A percentile compares a stretch with the other conserved stretches of the same genome.
These are phyloP conservation scores for Globisporangium uncinulatum DNA, from an alignment of 352 stramenopile genomes.

Conservation along the genomic window DNA sequence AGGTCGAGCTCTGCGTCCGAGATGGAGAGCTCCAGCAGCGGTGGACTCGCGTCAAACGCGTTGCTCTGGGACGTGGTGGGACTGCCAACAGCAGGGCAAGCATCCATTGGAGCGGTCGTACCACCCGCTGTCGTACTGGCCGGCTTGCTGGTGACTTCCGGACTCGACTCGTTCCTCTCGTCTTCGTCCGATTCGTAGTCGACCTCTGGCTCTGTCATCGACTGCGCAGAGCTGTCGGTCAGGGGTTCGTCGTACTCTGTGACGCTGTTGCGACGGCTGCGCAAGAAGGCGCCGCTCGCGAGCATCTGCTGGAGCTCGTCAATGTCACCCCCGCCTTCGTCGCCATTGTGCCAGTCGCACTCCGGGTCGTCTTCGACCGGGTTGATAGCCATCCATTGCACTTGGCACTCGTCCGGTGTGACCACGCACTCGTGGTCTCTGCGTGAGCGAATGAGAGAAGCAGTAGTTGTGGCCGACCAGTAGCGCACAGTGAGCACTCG, in stretches of 20 bases:
- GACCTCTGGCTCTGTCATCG: background rate
- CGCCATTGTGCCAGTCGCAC: conserved; percentile 1
- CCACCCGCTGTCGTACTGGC: too few relatives aligned
- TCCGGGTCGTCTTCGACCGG: conserved; percentile 33
- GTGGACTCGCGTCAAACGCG: conserved; percentile 12
- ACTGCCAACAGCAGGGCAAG: background rate
- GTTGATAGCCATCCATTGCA: conserved; percentile 70
- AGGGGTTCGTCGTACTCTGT: background rate
- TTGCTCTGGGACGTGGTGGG: conserved; percentile 3
- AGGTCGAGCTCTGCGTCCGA: conserved; percentile 51
- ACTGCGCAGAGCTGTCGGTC: conserved; percentile 3
- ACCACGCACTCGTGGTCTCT: conserved; percentile 21
- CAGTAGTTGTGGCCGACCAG: background rate
- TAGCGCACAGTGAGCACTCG: background rate
- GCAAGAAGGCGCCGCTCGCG: background rate
- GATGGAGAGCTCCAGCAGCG: conserved; percentile 48
- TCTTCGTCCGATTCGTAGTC: background rate
- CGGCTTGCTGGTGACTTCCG: background rate
- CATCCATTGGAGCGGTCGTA: background rate
- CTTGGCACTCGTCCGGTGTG: conserved; percentile 43
- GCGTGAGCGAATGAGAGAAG: background rate
- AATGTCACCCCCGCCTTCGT: background rate
- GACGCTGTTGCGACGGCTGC: background rate
- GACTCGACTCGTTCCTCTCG: background rate
- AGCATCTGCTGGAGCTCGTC: conserved; percentile 6